Percentiles rank a stretch among this genome's conserved stretches.
These are phyloP conservation scores for Penicillium sclerotigenum DNA, from an alignment of 2,329 filamentous ascomycete genomes.

Conservation along the genomic window DNA sequence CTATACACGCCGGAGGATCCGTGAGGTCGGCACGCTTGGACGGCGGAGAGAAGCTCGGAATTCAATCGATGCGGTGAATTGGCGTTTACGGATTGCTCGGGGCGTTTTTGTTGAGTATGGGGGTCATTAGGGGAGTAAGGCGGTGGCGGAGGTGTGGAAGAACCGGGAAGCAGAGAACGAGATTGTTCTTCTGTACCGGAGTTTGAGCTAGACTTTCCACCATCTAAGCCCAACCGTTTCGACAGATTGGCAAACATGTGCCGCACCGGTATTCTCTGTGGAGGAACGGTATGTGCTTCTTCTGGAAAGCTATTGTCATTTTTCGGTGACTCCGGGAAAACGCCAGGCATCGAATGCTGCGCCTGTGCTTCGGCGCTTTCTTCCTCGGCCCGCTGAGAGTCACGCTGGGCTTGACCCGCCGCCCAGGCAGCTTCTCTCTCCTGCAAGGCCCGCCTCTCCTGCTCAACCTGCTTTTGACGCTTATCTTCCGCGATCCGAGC, in stretches of 20 bases:
- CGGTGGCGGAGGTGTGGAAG: constrained; percentile 38
- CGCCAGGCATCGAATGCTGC: constrained; percentile 64
- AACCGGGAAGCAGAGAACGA: constrained; percentile 21
- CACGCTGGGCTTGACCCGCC: constrained; percentile 36
- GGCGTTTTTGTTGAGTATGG: constrained; percentile 24
- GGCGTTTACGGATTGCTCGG: constrained; percentile 31
- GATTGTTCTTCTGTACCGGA: constrained; percentile 23
- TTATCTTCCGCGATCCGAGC: constrained; percentile 82
- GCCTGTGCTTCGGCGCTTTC: constrained; percentile 30
- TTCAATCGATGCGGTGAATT: constrained; percentile 43
- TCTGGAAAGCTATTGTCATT: constrained; percentile 40
- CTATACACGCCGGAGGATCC: constrained; percentile 71
- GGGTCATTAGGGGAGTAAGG: constrained; percentile 41
- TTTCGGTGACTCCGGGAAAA: constrained; percentile 63
- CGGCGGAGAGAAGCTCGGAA: constrained; percentile 65
- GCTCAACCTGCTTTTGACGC: constrained; percentile 67
- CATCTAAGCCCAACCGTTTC: constrained; percentile 65
- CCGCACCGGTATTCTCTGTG: constrained; percentile 37
- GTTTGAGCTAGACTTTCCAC: constrained; percentile 32
- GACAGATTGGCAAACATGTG: constrained; percentile 67
- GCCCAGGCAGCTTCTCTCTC: constrained; percentile 56
- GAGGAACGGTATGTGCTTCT: constrained; percentile 22
- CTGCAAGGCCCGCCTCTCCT: constrained; percentile 66
- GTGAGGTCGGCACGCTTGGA: constrained; percentile 73
- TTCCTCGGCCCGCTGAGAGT: constrained; percentile 31